A percentile compares a stretch with the other conserved stretches of the same genome.
phyloP scores from a whole-genome alignment of 2,329 filamentous ascomycete species.

The Diaporthe humulicola region DNA sequence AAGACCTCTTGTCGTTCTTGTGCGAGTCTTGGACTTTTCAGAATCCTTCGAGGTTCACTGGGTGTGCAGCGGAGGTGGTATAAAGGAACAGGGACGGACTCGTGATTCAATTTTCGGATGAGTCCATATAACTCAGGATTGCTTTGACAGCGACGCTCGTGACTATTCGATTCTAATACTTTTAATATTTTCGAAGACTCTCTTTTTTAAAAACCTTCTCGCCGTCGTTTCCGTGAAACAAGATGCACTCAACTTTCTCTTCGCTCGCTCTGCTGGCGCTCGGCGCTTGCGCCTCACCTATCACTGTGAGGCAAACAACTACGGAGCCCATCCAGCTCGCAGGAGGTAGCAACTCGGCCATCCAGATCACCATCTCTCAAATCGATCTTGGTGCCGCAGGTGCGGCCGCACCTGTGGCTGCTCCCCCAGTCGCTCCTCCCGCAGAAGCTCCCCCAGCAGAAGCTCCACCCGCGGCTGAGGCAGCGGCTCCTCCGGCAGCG shows the following conservation, averaged over 20 bases:
- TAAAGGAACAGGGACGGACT: neutral
- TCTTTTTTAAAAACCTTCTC: neutral
- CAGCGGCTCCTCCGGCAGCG: neutral
- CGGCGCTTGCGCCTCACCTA: slow-evolving; percentile 9
- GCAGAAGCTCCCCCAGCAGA: neutral
- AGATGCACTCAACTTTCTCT: slow-evolving; percentile 11
- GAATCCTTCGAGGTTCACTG: too few species aligned
- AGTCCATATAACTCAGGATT: too few species aligned
- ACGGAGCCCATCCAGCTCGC: neutral
- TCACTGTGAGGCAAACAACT: slow-evolving; percentile 2
- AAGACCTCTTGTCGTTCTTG: slow-evolving; percentile 21
- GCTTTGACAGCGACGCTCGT: neutral
- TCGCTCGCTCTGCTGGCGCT: slow-evolving; percentile 18
- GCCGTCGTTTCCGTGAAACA: slow-evolving; percentile 25
- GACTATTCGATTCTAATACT: neutral
- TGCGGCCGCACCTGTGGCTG: neutral
- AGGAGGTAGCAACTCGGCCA: slow-evolving; percentile 6
- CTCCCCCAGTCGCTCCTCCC: neutral
- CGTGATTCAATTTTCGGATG: neutral
- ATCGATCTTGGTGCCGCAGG: neutral
- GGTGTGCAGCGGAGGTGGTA: neutral
- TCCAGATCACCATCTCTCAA: slow-evolving; percentile 12
- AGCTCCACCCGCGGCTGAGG: neutral
- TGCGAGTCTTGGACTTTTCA: neutral
- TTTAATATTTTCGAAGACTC: neutral